phyloP scores from a whole-genome alignment of 257 asterid genomes.

The Solanum corneliomulleri region DNA sequence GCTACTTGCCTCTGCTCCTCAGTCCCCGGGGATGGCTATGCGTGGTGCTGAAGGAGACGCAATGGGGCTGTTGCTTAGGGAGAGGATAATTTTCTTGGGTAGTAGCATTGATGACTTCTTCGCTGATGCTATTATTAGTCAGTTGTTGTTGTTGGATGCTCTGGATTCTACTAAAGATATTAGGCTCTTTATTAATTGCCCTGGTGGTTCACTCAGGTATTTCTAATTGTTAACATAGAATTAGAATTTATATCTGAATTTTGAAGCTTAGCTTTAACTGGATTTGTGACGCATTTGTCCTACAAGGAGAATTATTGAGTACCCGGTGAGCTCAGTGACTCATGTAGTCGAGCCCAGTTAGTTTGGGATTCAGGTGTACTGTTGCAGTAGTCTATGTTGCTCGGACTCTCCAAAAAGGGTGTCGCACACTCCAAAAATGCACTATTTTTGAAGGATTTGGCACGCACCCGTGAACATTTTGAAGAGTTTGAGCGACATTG shows the following conservation, averaged over 20 bases:
- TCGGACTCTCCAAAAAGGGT: background rate
- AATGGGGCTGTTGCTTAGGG: slow-evolving; percentile 74
- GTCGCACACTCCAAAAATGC: background rate
- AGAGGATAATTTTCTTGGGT: slow-evolving; percentile 89
- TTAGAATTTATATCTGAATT: background rate
- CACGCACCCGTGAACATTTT: background rate
- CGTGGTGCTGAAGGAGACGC: slow-evolving; percentile 73
- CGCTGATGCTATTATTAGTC: slow-evolving; percentile 85
- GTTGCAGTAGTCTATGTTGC: background rate
- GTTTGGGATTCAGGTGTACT: background rate
- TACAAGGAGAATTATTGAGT: background rate
- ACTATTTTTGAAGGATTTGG: background rate
- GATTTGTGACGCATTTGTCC: background rate
- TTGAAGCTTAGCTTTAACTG: background rate
- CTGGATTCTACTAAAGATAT: slow-evolving; percentile 78
- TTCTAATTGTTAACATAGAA: background rate
- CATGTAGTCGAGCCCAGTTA: background rate
- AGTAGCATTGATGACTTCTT: slow-evolving; percentile 61
- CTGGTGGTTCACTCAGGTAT: slow-evolving; percentile 94
- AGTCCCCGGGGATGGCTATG: slow-evolving; percentile 50
- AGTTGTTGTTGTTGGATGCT: slow-evolving; percentile 78
- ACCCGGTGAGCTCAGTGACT: background rate
- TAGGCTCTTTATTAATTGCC: slow-evolving; percentile 72
- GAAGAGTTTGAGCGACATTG: background rate
- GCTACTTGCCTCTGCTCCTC: slow-evolving; percentile 29